phyloP scores from a whole-genome alignment of 2,329 filamentous ascomycete genomes.

The Colletotrichum navitas region DNA sequence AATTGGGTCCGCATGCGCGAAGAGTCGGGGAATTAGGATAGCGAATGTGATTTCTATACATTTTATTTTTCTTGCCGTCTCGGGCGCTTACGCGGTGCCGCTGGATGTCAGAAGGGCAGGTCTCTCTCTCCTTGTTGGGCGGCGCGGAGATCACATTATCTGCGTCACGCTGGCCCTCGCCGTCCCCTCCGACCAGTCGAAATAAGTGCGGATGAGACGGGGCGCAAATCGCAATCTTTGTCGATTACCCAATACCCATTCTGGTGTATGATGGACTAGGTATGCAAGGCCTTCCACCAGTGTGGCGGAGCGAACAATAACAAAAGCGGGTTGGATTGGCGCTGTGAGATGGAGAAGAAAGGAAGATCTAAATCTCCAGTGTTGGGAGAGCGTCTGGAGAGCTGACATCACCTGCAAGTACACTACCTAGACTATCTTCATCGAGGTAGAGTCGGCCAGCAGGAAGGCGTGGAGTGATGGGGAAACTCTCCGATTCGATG shows the following conservation, averaged over 20 bases:
- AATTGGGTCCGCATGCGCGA: background rate
- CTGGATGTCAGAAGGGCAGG: too few relatives aligned
- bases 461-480: background rate
- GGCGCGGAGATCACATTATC: constrained; percentile 11
- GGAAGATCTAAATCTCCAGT: constrained; percentile 1
- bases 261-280: too few relatives aligned
- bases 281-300: background rate
- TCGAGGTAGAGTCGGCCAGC: background rate
- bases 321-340: background rate
- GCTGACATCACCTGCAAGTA: background rate
- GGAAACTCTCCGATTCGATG: constrained; percentile 21
- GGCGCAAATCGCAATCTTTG: constrained; percentile 11
- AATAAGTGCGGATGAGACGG: background rate
- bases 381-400: background rate
- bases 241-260: too few relatives aligned
- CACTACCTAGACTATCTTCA: too few relatives aligned
- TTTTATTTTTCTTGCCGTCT: background rate
- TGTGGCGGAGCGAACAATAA: background rate
- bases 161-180: background rate
- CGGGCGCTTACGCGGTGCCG: constrained; percentile 13
- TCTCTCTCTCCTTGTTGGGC: too few relatives aligned
- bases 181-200: background rate
- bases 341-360: background rate
- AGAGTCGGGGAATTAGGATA: background rate
- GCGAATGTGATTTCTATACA: background rate